Conservation (phyloP, 768 basidiomycete genomes). For the Kwoniella dejecticola region DNA sequence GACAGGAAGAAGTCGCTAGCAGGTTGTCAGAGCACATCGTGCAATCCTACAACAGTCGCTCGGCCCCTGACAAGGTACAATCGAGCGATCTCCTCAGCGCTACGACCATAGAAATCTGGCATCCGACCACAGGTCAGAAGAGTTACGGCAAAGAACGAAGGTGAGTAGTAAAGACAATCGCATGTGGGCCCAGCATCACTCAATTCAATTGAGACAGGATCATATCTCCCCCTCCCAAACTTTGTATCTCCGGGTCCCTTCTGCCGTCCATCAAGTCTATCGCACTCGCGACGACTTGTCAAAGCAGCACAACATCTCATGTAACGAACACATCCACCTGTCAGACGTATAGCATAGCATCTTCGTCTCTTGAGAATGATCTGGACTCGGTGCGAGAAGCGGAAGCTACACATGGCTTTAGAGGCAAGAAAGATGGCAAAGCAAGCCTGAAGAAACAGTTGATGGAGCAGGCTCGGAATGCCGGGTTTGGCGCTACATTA, state of each 20-base stretch:
- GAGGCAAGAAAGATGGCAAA: too few species aligned
- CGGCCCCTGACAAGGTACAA: background rate
- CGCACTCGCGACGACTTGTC: slow-evolving; percentile 61
- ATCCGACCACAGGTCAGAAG: slow-evolving; percentile 92
- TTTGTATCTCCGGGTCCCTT: slow-evolving; percentile 81
- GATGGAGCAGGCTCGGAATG: slow-evolving; percentile 23
- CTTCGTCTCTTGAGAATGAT: background rate
- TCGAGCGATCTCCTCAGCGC: background rate
- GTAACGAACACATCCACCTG: slow-evolving; percentile 55
- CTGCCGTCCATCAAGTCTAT: slow-evolving; percentile 23
- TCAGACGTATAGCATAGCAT: slow-evolving; percentile 34
- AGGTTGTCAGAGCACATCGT: slow-evolving; percentile 3
- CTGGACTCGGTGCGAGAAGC: too few species aligned
- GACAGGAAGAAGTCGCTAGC: too few species aligned
- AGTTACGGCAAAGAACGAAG: slow-evolving; percentile 95
- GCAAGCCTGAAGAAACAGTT: slow-evolving; percentile 1
- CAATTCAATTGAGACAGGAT: slow-evolving; percentile 58
- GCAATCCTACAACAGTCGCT: background rate
- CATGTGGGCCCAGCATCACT: too few species aligned
- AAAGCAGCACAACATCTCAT: slow-evolving; percentile 57
- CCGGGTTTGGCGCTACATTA: slow-evolving; percentile 36
- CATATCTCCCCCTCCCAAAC: slow-evolving; percentile 87
- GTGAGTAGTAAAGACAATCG: too few species aligned
- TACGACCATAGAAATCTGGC: slow-evolving; percentile 59
- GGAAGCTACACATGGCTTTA: too few species aligned